Conservation (phyloP, 2,329 filamentous ascomycete species). For the Scytalidium sp. region DNA sequence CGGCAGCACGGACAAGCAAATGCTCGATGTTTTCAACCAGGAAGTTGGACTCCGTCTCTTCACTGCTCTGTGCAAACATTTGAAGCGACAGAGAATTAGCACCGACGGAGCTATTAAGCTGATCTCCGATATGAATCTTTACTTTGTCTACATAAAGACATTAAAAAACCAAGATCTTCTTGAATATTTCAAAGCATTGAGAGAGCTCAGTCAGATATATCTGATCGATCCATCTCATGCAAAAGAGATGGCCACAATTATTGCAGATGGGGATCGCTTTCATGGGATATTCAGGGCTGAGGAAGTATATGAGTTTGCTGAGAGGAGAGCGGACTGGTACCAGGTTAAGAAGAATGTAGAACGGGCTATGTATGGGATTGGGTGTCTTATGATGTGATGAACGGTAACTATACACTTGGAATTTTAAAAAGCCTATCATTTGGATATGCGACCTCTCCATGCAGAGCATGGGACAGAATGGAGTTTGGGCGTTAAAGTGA, state of each 20-base stretch:
- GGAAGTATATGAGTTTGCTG: constrained; percentile 96
- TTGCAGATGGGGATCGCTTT: constrained; percentile 88
- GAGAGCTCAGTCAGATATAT: constrained; percentile 93
- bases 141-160: constrained; percentile 78
- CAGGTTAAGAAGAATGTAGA: constrained; percentile 85
- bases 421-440: neutral
- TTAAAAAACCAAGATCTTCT: constrained; percentile 81
- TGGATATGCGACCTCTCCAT: neutral
- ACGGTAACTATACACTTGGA: no score
- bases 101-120: constrained; percentile 86
- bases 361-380: constrained; percentile 94
- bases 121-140: constrained; percentile 95
- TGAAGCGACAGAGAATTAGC: constrained; percentile 92
- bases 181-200: constrained; percentile 86
- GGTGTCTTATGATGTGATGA: constrained; percentile 77
- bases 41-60: constrained; percentile 94
- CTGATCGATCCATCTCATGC: constrained; percentile 83
- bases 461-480: neutral
- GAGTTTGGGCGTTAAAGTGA: neutral
- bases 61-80: constrained; percentile 88
- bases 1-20: constrained; percentile 95
- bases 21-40: constrained; percentile 97
- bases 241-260: constrained; percentile 92
- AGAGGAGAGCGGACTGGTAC: constrained; percentile 93
- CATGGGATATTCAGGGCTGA: constrained; percentile 90